Evolutionary conservation across 2,329 filamentous ascomycete genomes (phyloP), one percentile per base, ranked within the genome.

Genomic region (Penicillium capsulatum): DNA sequence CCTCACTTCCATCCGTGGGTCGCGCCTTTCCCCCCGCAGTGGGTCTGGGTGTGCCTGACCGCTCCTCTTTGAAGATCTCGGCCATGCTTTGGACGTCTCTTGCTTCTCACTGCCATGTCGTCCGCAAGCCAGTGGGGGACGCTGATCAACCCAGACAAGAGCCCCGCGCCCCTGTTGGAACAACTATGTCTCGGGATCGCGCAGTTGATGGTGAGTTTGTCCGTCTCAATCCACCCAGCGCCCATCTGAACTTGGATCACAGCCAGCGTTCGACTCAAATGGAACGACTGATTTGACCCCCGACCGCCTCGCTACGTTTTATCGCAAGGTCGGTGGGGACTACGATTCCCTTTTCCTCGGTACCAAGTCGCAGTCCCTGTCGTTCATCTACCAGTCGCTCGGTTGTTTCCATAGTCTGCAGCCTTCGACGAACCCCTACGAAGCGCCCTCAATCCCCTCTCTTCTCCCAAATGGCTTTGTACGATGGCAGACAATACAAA

Each of bases 401-500:
- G 92, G 91, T 53, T 96, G 91, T 62, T 85, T 89, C 55, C 91
- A 97, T 67, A 82, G 81, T 34, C 74, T 97, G 17, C 86, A 94
- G 52, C 87, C 87, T 1, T 79, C 79, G 1, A 64, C 65, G 33
- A 77, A 80, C 27, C 76, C 86, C 47, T 96, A 86, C 61, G 77
- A 76, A 3, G 72, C 81, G 1, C 92, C 91, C 0, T 81, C 77
- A 0, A 77, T 96, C 29, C 92, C 92, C 0, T 86, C 89, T 10
- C 70, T 98, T 40, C 94, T 91, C 24, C 73, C 77, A 0, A 79
- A 80, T 57, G 92, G 92, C 28, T 98, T 94, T 63, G 86, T 91
- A 30, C 82, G 87, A 61, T 98, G 91, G 91, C 84, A 95, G 69
- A 88, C 86, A 0, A 85, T 97, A 39, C 88, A 97, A 67, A 76